phyloP scores from a whole-genome alignment of 2,329 filamentous ascomycete species.

The Pseudogymnoascus verrucosus region DNA sequence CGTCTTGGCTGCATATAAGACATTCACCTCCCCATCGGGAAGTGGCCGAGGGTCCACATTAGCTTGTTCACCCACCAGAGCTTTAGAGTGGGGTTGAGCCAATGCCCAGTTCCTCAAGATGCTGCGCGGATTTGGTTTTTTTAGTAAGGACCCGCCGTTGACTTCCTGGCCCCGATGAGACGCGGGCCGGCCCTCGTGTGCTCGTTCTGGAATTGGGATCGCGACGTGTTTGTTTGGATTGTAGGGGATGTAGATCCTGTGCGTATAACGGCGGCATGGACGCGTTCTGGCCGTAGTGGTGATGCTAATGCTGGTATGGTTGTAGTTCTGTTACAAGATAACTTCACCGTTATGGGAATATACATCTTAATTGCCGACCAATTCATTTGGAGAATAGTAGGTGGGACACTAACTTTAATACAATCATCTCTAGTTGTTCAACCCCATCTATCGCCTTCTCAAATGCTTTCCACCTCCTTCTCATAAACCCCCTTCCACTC shows the following conservation, averaged over 20 bases:
- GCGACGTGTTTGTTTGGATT: not conserved
- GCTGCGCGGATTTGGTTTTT: not conserved
- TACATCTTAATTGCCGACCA: not conserved
- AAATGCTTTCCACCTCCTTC: not conserved
- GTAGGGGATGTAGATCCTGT: not conserved
- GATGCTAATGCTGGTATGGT: not conserved
- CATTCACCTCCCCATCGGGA: not conserved
- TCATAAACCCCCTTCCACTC: slow-evolving; percentile 1
- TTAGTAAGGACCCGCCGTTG: not conserved
- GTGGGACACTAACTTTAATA: not conserved
- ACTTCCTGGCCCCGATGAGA: not conserved
- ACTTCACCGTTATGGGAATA: not conserved
- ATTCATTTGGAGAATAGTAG: too few species aligned
- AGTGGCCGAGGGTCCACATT: not conserved
- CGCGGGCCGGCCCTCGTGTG: not conserved
- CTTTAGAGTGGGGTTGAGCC: not conserved
- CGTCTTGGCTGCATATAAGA: not conserved
- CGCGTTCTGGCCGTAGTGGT: not conserved
- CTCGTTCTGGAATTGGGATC: not conserved
- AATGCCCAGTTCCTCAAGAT: not conserved
- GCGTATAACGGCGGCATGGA: not conserved
- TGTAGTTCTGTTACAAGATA: not conserved
- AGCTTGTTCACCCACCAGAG: not conserved
- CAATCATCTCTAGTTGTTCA: not conserved
- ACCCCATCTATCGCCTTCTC: not conserved